Percentiles rank a stretch among this genome's conserved stretches.
These are phyloP conservation scores for Colletotrichum viniferum DNA, from an alignment of 2,329 filamentous ascomycete species.

Conservation along the genomic window DNA sequence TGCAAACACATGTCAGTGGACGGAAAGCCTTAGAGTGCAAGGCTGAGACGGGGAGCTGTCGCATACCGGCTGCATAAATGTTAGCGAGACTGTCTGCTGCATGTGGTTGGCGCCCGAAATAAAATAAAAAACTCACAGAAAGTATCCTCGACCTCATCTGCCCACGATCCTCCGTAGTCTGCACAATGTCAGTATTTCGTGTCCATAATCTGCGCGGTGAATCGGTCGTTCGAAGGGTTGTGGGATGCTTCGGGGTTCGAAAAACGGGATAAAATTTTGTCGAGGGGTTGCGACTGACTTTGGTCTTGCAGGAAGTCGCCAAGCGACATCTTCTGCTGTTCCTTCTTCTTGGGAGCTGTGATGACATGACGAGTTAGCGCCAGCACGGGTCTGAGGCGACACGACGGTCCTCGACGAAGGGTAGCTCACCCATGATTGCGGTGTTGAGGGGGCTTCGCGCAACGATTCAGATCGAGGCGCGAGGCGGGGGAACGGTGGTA, in stretches of 20 bases:
- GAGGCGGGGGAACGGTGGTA: slow-evolving; percentile 24
- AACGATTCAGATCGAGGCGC: slow-evolving; percentile 41
- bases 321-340: slow-evolving; percentile 96
- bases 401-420: neutral
- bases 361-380: slow-evolving; percentile 18
- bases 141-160: slow-evolving; percentile 96
- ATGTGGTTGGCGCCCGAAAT: neutral
- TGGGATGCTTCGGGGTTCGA: slow-evolving; percentile 17
- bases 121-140: slow-evolving; percentile 64
- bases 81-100: slow-evolving; percentile 27
- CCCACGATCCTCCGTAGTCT: slow-evolving; percentile 83
- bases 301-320: slow-evolving; percentile 93
- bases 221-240: slow-evolving; percentile 28
- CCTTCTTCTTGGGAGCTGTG: slow-evolving; percentile 89
- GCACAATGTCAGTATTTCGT: slow-evolving; percentile 28
- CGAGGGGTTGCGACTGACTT: slow-evolving; percentile 64
- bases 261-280: neutral
- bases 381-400: neutral
- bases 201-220: neutral
- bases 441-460: slow-evolving; percentile 51
- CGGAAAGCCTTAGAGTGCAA: neutral
- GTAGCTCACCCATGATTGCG: slow-evolving; percentile 66
- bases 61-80: slow-evolving; percentile 39
- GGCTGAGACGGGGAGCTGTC: slow-evolving; percentile 5
- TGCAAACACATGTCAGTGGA: slow-evolving; percentile 25